Base-by-base conservation (phyloP, 1,139 yeast species). In the Candida tropicalis region DNA sequence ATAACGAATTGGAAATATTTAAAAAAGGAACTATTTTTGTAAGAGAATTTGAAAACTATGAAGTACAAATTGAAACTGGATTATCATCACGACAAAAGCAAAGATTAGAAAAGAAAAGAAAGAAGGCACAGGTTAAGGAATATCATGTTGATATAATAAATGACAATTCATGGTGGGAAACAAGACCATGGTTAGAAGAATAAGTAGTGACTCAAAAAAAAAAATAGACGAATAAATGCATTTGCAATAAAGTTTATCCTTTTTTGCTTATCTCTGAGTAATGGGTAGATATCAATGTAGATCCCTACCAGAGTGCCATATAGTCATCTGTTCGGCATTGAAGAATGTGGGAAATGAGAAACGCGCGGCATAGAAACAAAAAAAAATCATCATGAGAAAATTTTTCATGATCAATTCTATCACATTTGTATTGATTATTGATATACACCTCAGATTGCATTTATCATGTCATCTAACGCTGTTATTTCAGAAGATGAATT, bases 1-100 rank as follows among this genome's bases (percentile, higher is more conserved):
- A 93, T 60, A 81, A 88, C 50, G 98, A 93, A 63, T 87, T 85
- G 0, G 97, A 87, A 45, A 83, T 90, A 48, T 93, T 68, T 65
- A 87, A 84, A 54, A 93, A 91, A 67, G 99, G 99, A 0, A 85
- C 97, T 0, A 66, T 86, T 12, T 66, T 86, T 13, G 76, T 82
- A 5, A 68, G 90, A 51, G 87, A 85, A 47, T 68, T 56, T 45
- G 56, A 59, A 20, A 43, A 49, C 10, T 58, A 52, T 45, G 46
- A 53, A 29, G 45, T 42, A 46, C 33, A 39, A 4, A 48, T 46
- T 6, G 58, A 52, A 25, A 25, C 53, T 40, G 45, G 51, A 4
- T 45, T 74, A 43, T 53, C 70, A 5, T 59, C 64, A 5, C 64
- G 87, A 35, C 87, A 83, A 55, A 56, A 64, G 45, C 81, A 80